Percentiles rank a stretch among this genome's conserved stretches.
Evolutionary conservation across 2,329 filamentous ascomycete species (phyloP).

Genomic region (Coleophoma crateriformis): DNA sequence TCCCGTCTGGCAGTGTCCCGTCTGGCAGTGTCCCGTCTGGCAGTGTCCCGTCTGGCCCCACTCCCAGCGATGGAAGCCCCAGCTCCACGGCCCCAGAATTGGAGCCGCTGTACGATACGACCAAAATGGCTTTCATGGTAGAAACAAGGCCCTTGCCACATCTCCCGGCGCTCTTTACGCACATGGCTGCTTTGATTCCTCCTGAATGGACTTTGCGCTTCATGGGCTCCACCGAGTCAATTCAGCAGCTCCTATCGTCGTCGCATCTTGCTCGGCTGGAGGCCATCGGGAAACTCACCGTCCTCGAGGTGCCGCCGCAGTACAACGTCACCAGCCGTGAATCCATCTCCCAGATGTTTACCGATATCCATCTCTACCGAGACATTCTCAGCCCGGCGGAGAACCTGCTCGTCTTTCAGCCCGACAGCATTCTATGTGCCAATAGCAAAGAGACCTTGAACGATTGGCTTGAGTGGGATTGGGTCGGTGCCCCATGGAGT

Average conservation of each 20-base stretch:
- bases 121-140: background rate
- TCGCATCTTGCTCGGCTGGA: slow-evolving; percentile 39
- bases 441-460: slow-evolving; percentile 44
- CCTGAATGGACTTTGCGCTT: background rate
- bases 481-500: slow-evolving; percentile 28
- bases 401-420: slow-evolving; percentile 48
- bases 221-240: slow-evolving; percentile 24
- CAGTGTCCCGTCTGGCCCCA: no score
- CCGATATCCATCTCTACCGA: slow-evolving; percentile 45
- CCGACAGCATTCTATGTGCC: slow-evolving; percentile 49
- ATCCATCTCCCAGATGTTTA: slow-evolving; percentile 41
- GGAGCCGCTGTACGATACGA: background rate
- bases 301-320: slow-evolving; percentile 40
- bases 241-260: slow-evolving; percentile 36
- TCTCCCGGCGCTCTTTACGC: background rate
- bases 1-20: no score
- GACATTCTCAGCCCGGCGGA: slow-evolving; percentile 44
- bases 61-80: background rate
- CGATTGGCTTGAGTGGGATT: slow-evolving; percentile 47
- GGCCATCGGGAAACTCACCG: slow-evolving; percentile 40
- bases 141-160: background rate
- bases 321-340: slow-evolving; percentile 40
- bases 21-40: no score
- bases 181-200: background rate
- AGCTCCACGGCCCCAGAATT: background rate